Conservation (phyloP, 257 asterid species). For the Handroanthus guayacan region DNA sequence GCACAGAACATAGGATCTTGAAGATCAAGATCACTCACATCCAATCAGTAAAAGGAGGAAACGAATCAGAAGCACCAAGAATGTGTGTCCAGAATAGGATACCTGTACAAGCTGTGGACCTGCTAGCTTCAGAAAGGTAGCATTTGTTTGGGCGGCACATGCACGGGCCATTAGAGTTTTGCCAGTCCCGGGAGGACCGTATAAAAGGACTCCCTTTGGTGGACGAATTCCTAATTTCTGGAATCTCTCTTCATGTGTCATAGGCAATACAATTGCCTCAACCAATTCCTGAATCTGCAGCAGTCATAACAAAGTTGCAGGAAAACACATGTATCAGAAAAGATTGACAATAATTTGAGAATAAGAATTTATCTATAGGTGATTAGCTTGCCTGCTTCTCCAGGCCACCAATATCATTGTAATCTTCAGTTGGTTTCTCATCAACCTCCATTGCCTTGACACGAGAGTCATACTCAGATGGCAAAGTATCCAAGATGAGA, state of each 20-base stretch:
- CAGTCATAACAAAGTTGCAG: neutral
- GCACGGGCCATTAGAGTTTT: slow-evolving; percentile 85
- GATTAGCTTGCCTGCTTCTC: slow-evolving; percentile 77
- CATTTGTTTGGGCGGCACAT: slow-evolving; percentile 85
- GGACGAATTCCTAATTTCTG: slow-evolving; percentile 82
- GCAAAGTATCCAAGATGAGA: slow-evolving; percentile 91
- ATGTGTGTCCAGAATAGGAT: neutral
- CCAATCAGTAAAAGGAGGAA: slow-evolving; percentile 29
- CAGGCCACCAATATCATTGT: slow-evolving; percentile 93
- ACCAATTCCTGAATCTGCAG: slow-evolving; percentile 81
- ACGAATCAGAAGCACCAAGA: slow-evolving; percentile 5
- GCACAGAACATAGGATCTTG: slow-evolving; percentile 10
- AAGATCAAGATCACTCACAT: slow-evolving; percentile 18
- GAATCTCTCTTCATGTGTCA: slow-evolving; percentile 83
- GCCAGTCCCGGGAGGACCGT: slow-evolving; percentile 93
- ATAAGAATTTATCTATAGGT: neutral
- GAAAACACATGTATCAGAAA: slow-evolving; percentile 10
- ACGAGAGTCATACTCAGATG: slow-evolving; percentile 96
- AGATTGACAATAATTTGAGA: neutral
- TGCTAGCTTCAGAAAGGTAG: slow-evolving; percentile 78
- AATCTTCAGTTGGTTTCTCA: slow-evolving; percentile 98
- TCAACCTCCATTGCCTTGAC: slow-evolving; percentile 99
- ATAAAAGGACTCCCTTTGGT: slow-evolving; percentile 80
- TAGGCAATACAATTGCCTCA: slow-evolving; percentile 86
- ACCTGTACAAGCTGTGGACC: slow-evolving; percentile 90